Evolutionary conservation across 495 filamentous ascomycete species (phyloP).

Genomic region (Neurospora terricola): DNA sequence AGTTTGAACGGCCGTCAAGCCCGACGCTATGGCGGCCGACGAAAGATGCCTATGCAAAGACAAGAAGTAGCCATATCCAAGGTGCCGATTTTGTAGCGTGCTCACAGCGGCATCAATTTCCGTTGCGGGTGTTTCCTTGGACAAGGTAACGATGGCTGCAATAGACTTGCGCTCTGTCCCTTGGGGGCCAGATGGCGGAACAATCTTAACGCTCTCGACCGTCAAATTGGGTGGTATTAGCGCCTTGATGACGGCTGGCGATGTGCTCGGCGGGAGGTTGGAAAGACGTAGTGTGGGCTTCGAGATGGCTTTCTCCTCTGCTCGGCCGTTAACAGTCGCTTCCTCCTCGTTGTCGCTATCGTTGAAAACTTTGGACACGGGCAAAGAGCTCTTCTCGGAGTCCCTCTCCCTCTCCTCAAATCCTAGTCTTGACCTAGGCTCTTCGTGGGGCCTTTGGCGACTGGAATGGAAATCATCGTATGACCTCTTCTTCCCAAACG

Average conservation of each 20-base stretch:
- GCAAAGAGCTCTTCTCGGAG: slow-evolving; percentile 9
- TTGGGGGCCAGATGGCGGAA: slow-evolving; percentile 34
- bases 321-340: slow-evolving; percentile 23
- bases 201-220: slow-evolving; percentile 68
- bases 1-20: slow-evolving; percentile 40
- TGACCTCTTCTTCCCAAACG: slow-evolving; percentile 35
- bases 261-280: slow-evolving; percentile 52
- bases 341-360: slow-evolving; percentile 36
- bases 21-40: slow-evolving; percentile 59
- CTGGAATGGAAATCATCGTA: slow-evolving; percentile 27
- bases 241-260: slow-evolving; percentile 61
- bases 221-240: slow-evolving; percentile 57
- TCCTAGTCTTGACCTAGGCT: slow-evolving; percentile 23
- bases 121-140: slow-evolving; percentile 71
- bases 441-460: slow-evolving; percentile 22
- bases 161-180: slow-evolving; percentile 64
- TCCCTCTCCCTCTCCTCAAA: slow-evolving; percentile 23
- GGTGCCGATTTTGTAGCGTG: slow-evolving; percentile 70
- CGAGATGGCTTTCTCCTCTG: slow-evolving; percentile 63
- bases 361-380: slow-evolving; percentile 32
- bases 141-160: slow-evolving; percentile 75
- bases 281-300: slow-evolving; percentile 79
- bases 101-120: slow-evolving; percentile 79
- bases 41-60: slow-evolving; percentile 74
- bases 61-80: slow-evolving; percentile 81